phyloP scores from a whole-genome alignment of 2,329 filamentous ascomycete genomes.

The Alternaria longipes region DNA sequence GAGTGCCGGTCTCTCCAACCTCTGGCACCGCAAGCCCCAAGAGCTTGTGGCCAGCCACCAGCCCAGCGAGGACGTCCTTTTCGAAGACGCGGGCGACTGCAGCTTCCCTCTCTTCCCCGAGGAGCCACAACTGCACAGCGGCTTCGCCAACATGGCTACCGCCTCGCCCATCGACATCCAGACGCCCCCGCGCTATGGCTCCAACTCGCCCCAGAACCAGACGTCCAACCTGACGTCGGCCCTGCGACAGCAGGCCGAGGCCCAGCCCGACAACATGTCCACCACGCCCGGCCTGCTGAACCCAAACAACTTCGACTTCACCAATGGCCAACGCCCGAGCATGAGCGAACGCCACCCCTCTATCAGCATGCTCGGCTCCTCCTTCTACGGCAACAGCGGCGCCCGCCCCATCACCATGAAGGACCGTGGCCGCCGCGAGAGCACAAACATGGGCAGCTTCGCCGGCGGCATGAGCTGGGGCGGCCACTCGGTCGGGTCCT shows the following conservation, averaged over 20 bases:
- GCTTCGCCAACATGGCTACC: constrained; percentile 59
- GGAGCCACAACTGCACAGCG: constrained; percentile 34
- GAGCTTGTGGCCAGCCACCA: constrained; percentile 44
- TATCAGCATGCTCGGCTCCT: constrained; percentile 56
- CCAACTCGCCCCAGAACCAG: constrained; percentile 68
- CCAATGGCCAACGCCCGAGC: constrained; percentile 39
- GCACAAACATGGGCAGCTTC: constrained; percentile 68
- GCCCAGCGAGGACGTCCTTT: constrained; percentile 49
- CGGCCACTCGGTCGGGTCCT: constrained; percentile 93
- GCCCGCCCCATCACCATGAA: constrained; percentile 69
- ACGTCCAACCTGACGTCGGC: constrained; percentile 71
- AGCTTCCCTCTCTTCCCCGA: constrained; percentile 52
- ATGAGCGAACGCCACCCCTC: constrained; percentile 63
- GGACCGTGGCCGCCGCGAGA: constrained; percentile 65
- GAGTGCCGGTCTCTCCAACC: constrained; percentile 45
- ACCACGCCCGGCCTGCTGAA: constrained; percentile 56
- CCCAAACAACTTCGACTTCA: constrained; percentile 43
- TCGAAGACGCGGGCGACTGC: constrained; percentile 54
- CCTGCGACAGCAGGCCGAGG: constrained; percentile 61
- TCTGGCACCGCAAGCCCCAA: constrained; percentile 57
- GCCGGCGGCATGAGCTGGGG: constrained; percentile 94
- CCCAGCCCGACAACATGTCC: constrained; percentile 41
- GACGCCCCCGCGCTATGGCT: constrained; percentile 62
- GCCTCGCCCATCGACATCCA: constrained; percentile 69
- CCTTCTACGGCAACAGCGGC: constrained; percentile 64